Base-by-base conservation (phyloP, 352 stramenopile genomes). In the Blastocystis hominis region DNA sequence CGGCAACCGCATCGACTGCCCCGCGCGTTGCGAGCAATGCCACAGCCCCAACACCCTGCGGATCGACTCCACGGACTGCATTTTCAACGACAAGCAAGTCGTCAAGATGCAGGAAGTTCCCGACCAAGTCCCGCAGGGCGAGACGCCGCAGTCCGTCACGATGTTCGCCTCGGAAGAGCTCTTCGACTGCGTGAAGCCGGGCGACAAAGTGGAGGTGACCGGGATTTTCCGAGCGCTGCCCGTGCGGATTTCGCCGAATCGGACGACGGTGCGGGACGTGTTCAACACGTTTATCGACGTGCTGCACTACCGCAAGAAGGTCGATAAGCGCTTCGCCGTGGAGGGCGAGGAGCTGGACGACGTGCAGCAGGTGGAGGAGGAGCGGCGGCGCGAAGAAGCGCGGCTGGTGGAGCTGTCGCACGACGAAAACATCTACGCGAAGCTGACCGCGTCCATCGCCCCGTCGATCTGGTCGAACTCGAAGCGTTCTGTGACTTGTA, bases 261-360 rank as follows among this genome's bases (percentile, higher is more conserved):
- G 97, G 75, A 94, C 95, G 15, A 96, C 97, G 20, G 91, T 98
- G 17, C 96, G 96, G 76, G 96, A 93, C 38, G 94, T 99, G 1
- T 99, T 98, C 91, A 97, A 97, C 86, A 99, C 96, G 4, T 99
- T 98, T 89, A 92, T 99, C 4, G 96, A 99, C 90, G 96, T 98
- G 17, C 93, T 99, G 42, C 96, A 99, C 90, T 98, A 98, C 91
- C 91, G 94, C 30, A 92, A 92, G n/a, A 93, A 97, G 20, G 44
- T 62, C n/a, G 88, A 89, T 47, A 68, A 61, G 55, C 55, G 80
- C 5, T 56, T 77, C 47, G 3, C 44, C 34, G 47, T n/a, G n/a
- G n/a, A 50, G 13, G 20, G 75, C 30, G 63, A 88, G 24, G 50
- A 62, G 20, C n/a, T 40, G 50, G 84, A 40, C 59, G 68, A 54